Evolutionary conservation across 148 eudicot genomes (phyloP), one percentile per base, ranked within the genome.

Genomic region (Mesembryanthemum crystallinum): DNA sequence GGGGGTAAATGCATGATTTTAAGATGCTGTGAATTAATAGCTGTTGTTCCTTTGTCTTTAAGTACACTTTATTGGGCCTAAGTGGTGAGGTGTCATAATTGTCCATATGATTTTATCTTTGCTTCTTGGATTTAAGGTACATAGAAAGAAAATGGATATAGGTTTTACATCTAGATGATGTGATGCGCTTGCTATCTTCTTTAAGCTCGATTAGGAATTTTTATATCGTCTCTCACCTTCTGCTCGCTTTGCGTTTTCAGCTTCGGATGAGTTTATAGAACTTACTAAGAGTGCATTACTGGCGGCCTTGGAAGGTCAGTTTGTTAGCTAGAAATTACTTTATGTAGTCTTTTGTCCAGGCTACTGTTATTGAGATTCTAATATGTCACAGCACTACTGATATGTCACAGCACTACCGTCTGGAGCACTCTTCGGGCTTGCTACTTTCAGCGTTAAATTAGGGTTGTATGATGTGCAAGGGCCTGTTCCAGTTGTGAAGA

Each of bases 401-500:
- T 57, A 42, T 84, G 65, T 52, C 51, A 27, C 86, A 94, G 98
- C 97, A 82, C 89, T 92, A 80, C 88, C 80, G 57, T 90, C 93
- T 8, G 98, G 98, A 76, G 88, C 98, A 77, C 93, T 94, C 67
- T 94, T 94, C 82, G 98, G 98, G 55, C 95, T 94, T 82, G 93
- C 92, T 73, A 86, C 95, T 54, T 92, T 94, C 81, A 92, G 96
- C 91, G 91, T 88, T 83, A 94, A 92, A 80, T 82, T 94, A 63
- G 98, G 98, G 68, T 82, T 94, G 79, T 94, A 92, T 86, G 97
- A 94, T 87, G 97, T 94, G 79, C 98, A 94, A 85, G 98, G 98
- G 71, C 91, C 98, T 58, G 82, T 94, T 82, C 97, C 98, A 68
- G 92, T 92, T 65, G 97, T 92, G 74, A 94, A 92, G 83, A 88